phyloP scores from a whole-genome alignment of 192 early-diverging fungal genomes.

The Backusella morwellensis region DNA sequence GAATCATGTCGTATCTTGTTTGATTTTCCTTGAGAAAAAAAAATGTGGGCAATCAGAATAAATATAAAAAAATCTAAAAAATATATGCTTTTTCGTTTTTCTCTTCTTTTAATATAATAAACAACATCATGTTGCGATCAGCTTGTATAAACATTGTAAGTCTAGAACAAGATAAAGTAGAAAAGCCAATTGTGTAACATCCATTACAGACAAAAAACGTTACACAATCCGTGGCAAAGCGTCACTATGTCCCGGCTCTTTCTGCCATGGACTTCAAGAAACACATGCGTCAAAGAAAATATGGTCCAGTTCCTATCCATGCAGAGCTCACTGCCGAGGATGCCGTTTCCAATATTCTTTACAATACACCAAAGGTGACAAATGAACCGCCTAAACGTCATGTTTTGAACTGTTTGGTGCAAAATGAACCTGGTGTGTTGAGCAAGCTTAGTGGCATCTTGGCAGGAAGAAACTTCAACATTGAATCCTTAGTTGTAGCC shows the following conservation, averaged over 20 bases:
- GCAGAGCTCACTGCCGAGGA: constrained; percentile 78
- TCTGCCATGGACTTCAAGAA: constrained; percentile 21
- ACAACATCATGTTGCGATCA: neutral
- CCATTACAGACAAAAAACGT: neutral
- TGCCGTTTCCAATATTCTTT: constrained; percentile 94
- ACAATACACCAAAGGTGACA: constrained; percentile 74
- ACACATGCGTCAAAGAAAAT: constrained; percentile 16
- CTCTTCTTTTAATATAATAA: neutral
- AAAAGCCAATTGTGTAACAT: neutral
- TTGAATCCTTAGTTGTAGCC: constrained; percentile 94
- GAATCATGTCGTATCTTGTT: neutral
- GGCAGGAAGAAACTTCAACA: constrained; percentile 94
- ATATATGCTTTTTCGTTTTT: neutral
- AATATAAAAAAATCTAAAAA: neutral
- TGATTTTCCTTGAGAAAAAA: neutral
- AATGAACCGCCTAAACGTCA: constrained; percentile 68
- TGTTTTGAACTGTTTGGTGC: constrained; percentile 92
- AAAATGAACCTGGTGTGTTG: constrained; percentile 83
- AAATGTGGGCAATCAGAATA: neutral
- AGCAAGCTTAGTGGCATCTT: constrained; percentile 81
- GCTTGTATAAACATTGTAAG: neutral
- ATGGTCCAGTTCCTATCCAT: constrained; percentile 10
- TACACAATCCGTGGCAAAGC: neutral
- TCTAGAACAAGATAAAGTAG: neutral
- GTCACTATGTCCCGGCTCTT: neutral